Evolutionary conservation across 805 yeast species (phyloP), one percentile per base, ranked within the genome.

Genomic region (Grigorovia transvaalensis): DNA sequence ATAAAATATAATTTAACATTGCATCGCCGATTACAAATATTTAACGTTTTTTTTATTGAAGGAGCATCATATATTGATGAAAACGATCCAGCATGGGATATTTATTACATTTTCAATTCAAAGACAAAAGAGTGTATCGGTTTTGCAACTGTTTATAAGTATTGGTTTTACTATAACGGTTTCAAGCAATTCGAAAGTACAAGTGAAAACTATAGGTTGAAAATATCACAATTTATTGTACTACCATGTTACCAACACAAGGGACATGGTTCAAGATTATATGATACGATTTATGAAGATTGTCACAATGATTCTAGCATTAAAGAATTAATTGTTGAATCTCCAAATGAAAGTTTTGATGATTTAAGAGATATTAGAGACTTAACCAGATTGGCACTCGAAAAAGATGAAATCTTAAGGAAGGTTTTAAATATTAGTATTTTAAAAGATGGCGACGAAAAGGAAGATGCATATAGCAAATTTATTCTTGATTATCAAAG

Each of bases 341-440:
- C 93, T 65, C 98, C 98, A 2, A 86, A 85, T 62, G 96, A 89
- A 63, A 80, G 81, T 40, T 91, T 93, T 69, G 99, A 93, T 63
- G 95, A 87, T 62, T 71, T 93, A 57, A 76, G 99, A 53, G 97
- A 93, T 64, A 72, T 91, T 35, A 77, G 82, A 56, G 98, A 93
- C 62, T 71, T 88, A 57, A 67, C 70, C 52, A 70, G 82, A 58
- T 64, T 84, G 35, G 15, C 9, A 12, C 18, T 38, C 4, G 15
- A 38, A 18, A 38, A 15, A 38, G n/a, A 38, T 38, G 42, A 38
- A 38, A 38, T 38, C 65, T 67, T 41, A 59, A 65, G 27, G 54
- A 54, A 1, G 67, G 70, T 0, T 59, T 70, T 46, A 61, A 74
- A 30, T 54, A 63, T 9, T 59, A 66, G n/a, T 52, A 8, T 72